Evolutionary conservation across 2,329 filamentous ascomycete genomes (phyloP), one percentile per base, ranked within the genome.

Genomic region (Scedosporium aurantiacum): DNA sequence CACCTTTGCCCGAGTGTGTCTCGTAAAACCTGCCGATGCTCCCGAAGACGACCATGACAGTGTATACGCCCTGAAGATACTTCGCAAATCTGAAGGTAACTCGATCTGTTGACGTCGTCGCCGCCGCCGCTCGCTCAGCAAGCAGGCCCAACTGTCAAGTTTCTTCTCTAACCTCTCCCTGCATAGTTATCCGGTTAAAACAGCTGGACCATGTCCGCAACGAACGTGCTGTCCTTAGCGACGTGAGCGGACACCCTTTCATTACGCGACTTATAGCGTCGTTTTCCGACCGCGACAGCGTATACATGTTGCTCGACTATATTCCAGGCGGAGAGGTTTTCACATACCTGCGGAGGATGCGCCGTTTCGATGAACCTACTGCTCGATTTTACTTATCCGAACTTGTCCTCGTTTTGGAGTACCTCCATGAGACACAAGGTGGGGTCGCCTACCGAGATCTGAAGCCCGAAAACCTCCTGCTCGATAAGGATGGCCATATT

Each of bases 121-220:
- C 59, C 37, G 6, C 45, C 23, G n/a, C 41, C 27, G 59, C 59
- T 63, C 63, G 59, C 58, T 62, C 37, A 64, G 57, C 23, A 16
- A 52, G 57, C 57, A 68, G 83, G n/a, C 56, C n/a, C 10, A 4
- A 23, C 18, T 8, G 12, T 37, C 28, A 37, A 37, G 32, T 37
- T 37, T 12, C 32, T 10, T 37, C 10, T 37, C 32, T 37, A 12
- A 37, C 10, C 8, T 37, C 32, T 14, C 32, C 6, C 47, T 21
- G 7, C 16, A 28, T 18, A 65, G 87, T 94, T 54, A 88, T 94
- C 71, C 87, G 87, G 65, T 81, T 93, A 62, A 93, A 93, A 78
- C 90, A 94, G 70, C 86, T 93, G 66, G 89, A 93, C 74, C 90
- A 94, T 73, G 89, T 93, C 61, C 87, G 88, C 64, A 89, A 92